Evolutionary conservation across 208 protist genomes (phyloP).

Genomic region (Trypanosoma cruzi): DNA sequence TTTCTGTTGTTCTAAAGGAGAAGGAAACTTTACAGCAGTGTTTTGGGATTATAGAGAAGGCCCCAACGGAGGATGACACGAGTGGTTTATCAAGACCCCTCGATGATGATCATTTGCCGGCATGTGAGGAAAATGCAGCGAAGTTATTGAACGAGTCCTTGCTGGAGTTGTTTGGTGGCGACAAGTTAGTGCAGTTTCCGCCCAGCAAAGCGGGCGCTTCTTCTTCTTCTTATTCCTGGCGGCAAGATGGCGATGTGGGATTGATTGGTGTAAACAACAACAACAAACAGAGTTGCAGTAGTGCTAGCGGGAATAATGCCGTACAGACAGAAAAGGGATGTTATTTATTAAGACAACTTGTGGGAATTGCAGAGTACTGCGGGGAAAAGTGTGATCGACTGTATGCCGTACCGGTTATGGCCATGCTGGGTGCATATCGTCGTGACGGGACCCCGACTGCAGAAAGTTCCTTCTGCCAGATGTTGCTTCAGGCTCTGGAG

Average conservation of each 20-base stretch:
- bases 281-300: no score
- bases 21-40: slow-evolving; percentile 61
- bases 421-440: slow-evolving; percentile 76
- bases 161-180: slow-evolving; percentile 76
- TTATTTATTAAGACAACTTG: slow-evolving; percentile 58
- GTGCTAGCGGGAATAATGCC: background rate
- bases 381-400: slow-evolving; percentile 82
- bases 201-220: background rate
- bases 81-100: background rate
- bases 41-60: slow-evolving; percentile 60
- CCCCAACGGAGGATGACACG: background rate
- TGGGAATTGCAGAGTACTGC: slow-evolving; percentile 52
- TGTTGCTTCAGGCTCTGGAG: slow-evolving; percentile 63
- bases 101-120: background rate
- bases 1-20: slow-evolving; percentile 67
- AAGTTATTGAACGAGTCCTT: slow-evolving; percentile 61
- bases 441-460: slow-evolving; percentile 25
- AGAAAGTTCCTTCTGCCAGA: slow-evolving; percentile 71
- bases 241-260: background rate
- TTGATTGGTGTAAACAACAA: slow-evolving; percentile 8
- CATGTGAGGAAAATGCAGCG: slow-evolving; percentile 3
- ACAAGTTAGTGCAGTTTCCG: slow-evolving; percentile 25
- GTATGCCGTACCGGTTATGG: slow-evolving; percentile 75
- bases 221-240: no score
- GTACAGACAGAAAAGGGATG: slow-evolving; percentile 1